A percentile compares a stretch with the other conserved stretches of the same genome.
Conservation (phyloP, 805 yeast genomes). For the Candida dendrica region DNA sequence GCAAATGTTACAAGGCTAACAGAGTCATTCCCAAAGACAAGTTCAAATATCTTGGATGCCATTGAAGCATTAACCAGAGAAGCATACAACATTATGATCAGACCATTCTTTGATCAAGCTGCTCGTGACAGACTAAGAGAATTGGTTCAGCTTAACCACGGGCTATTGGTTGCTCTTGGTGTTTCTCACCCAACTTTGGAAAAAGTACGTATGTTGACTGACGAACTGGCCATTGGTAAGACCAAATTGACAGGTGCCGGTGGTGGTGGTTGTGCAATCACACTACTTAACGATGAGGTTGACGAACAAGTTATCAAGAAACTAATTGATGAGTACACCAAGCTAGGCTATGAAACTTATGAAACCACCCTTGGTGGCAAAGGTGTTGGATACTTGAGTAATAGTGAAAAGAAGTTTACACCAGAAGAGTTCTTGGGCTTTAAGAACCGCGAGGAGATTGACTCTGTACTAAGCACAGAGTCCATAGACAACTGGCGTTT, state of each 20-base stretch:
- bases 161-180: conserved; percentile 75
- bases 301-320: conserved; percentile 25
- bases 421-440: conserved; percentile 31
- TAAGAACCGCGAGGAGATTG: conserved; percentile 39
- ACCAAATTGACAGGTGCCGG: conserved; percentile 98
- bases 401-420: conserved; percentile 10
- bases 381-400: conserved; percentile 57
- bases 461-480: conserved; percentile 37
- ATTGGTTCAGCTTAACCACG: conserved; percentile 78
- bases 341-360: conserved; percentile 62
- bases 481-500: conserved; percentile 44
- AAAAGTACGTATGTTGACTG: conserved; percentile 58
- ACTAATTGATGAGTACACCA: conserved; percentile 28
- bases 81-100: conserved; percentile 59
- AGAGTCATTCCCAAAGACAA: conserved; percentile 45
- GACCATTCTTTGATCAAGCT: conserved; percentile 38
- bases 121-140: conserved; percentile 41
- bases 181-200: conserved; percentile 94
- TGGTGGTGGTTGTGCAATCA: conserved; percentile 98
- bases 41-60: conserved; percentile 58
- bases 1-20: conserved; percentile 59
- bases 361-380: conserved; percentile 82
- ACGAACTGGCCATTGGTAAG: conserved; percentile 60
- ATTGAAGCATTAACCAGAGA: conserved; percentile 69
- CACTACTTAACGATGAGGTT: conserved; percentile 47